Evolutionary conservation across 208 protist genomes (phyloP).

Genomic region (Leishmania turanica): DNA sequence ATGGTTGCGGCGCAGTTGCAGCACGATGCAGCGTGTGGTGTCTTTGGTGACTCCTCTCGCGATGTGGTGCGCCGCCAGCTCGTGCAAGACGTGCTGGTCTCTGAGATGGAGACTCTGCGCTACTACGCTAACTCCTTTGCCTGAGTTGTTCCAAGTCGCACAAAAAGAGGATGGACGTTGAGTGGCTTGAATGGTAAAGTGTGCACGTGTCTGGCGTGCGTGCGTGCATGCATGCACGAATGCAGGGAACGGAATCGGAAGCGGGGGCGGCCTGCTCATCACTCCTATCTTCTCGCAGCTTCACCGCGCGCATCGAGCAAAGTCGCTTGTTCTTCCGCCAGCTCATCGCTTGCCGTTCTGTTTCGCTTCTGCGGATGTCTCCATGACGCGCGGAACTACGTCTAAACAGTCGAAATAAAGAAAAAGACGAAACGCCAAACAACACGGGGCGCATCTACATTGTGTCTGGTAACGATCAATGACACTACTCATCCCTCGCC

Average conservation of each 20-base stretch:
- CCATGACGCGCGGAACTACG: not conserved
- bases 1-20: constrained; percentile 17
- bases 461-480: not conserved
- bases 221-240: not conserved
- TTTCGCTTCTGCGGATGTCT: not conserved
- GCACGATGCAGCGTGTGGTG: not conserved
- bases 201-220: not conserved
- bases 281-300: not conserved
- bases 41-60: constrained; percentile 24
- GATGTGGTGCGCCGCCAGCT: constrained; percentile 35
- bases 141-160: not conserved
- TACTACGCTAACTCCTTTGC: constrained; percentile 27
- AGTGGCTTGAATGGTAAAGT: not conserved
- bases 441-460: not conserved
- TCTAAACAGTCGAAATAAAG: not conserved
- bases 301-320: not conserved
- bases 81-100: constrained; percentile 36
- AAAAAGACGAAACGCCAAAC: not conserved
- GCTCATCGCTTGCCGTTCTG: not conserved
- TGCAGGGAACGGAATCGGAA: not conserved
- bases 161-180: not conserved
- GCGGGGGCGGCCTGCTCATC: not conserved
- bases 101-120: constrained; percentile 46
- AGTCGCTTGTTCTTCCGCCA: not conserved
- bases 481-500: not conserved